phyloP scores from a whole-genome alignment of 257 asterid genomes.

The Coffea eugenioides region DNA sequence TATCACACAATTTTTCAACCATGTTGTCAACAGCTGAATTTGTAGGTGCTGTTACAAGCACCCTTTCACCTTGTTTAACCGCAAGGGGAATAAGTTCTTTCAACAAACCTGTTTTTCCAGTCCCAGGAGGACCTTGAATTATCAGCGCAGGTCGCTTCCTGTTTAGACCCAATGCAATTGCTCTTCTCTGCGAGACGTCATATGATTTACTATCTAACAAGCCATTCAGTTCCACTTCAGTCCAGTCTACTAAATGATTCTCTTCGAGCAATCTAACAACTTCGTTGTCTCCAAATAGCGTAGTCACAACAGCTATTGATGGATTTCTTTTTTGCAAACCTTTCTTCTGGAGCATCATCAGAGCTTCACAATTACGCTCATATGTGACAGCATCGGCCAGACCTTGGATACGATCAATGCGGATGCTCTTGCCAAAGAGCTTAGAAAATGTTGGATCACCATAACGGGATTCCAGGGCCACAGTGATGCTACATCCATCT shows the following conservation, averaged over 20 bases:
- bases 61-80: constrained; percentile 84
- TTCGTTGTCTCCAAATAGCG: constrained; percentile 81
- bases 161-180: constrained; percentile 88
- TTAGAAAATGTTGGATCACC: constrained; percentile 91
- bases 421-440: constrained; percentile 83
- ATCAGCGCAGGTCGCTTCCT: constrained; percentile 74
- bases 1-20: constrained; percentile 80
- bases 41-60: constrained; percentile 95
- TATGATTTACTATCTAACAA: constrained; percentile 39
- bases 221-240: constrained; percentile 54
- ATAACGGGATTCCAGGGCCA: constrained; percentile 92
- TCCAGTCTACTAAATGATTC: constrained; percentile 62
- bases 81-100: constrained; percentile 73
- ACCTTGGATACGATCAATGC: constrained; percentile 92
- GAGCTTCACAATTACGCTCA: constrained; percentile 98
- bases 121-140: constrained; percentile 97
- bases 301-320: constrained; percentile 71
- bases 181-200: constrained; percentile 72
- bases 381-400: constrained; percentile 93
- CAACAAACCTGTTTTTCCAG: constrained; percentile 88
- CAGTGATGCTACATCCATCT: constrained; percentile 87
- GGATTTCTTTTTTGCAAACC: constrained; percentile 85
- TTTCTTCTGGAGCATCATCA: constrained; percentile 96
- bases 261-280: constrained; percentile 63
- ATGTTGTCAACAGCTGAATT: constrained; percentile 98